Conservation (phyloP, 2,329 filamentous ascomycete species). For the Sarocladium brachiariae region DNA sequence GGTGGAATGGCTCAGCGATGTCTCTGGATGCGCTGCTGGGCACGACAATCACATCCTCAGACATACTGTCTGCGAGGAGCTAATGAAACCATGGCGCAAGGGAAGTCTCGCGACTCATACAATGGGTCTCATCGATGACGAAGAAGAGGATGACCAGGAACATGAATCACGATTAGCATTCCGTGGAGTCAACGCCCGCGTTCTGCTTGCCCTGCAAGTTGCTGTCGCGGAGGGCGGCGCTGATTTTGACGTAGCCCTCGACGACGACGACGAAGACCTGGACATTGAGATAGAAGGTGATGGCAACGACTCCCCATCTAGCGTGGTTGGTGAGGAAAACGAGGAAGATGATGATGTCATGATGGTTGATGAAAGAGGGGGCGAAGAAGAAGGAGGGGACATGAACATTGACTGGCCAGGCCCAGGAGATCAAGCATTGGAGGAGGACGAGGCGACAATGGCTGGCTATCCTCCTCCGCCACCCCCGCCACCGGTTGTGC, state of each 20-base stretch:
- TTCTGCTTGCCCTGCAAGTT: conserved; percentile 30
- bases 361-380: conserved; percentile 46
- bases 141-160: conserved; percentile 42
- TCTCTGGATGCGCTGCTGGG: conserved; percentile 81
- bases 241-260: conserved; percentile 17
- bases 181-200: conserved; percentile 28
- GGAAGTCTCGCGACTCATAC: conserved; percentile 80
- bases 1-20: conserved; percentile 91
- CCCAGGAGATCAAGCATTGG: conserved; percentile 56
- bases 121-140: conserved; percentile 32
- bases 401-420: neutral
- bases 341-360: conserved; percentile 49
- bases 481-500: conserved; percentile 52
- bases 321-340: conserved; percentile 44
- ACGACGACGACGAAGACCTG: conserved; percentile 22
- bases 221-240: conserved; percentile 22
- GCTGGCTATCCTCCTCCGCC: conserved; percentile 64
- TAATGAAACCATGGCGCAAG: conserved; percentile 79
- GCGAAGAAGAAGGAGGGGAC: conserved; percentile 12
- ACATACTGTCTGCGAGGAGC: conserved; percentile 80
- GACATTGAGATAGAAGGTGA: conserved; percentile 27
- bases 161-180: conserved; percentile 26
- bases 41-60: conserved; percentile 72
- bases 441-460: conserved; percentile 70
- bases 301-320: conserved; percentile 25